Base-by-base conservation (phyloP, 2,329 filamentous ascomycete species). In the Tolypocladium cylindrosporum region DNA sequence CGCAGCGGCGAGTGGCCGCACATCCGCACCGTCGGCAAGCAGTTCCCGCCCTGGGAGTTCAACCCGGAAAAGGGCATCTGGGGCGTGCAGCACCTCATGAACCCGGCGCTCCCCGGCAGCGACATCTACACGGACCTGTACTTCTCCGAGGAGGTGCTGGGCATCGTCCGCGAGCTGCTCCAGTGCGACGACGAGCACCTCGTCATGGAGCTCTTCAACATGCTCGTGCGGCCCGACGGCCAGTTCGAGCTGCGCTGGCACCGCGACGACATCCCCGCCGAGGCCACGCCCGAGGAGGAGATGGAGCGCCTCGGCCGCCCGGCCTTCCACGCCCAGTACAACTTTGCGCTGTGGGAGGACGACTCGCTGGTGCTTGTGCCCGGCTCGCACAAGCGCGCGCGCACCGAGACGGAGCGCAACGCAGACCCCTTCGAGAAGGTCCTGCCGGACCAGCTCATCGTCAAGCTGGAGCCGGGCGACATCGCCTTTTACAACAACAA, bases 401-500 rank as follows among this genome's bases (percentile, higher is more conserved):
- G 90, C 51, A 96, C 90, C 1, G 79, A 84, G 5, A 69, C 65
- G 0, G 91, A 96, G 78, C 78, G 90, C 14, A 71, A 67, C 8
- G 90, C 89, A 0, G 83, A 78, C 24, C 86, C 87, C 0, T 88
- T 84, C 65, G 87, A 86, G 63, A 67, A 74, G 2, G 66, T 75
- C 1, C 65, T 94, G 63, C 84, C 86, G 0, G 83, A 76, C 0
- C 86, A 91, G 75, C 67, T 86, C 16, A 73, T 82, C 4, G 90
- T 95, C 19, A 68, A 76, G 67, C 75, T 95, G 61, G 75, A 81
- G 61, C 80, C 90, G 0, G 91, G 91, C 0, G 91, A 96, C 72
- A 84, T 88, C 19, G 89, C 89, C 48, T 96, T 96, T 66, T 96
- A 96, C 69, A 86, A 96, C 71, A 95, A 92, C 68, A 95, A 96